A percentile compares a stretch with the other conserved stretches of the same genome.
Conservation (phyloP, 73 alveolate genomes). For the Uronychia binucleata region DNA sequence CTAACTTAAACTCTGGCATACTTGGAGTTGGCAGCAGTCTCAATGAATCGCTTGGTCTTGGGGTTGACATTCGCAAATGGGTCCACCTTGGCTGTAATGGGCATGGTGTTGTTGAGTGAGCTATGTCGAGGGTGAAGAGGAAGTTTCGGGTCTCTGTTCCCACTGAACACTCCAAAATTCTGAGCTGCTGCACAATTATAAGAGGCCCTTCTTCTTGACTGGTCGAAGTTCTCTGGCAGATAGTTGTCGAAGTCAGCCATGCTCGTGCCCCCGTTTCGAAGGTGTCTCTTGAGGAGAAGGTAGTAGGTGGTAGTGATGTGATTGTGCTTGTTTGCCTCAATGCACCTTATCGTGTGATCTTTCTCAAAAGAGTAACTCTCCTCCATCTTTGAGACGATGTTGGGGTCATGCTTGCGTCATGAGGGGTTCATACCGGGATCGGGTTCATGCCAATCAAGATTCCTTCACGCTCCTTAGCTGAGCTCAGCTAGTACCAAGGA, state of each 20-base stretch:
- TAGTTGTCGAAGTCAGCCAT: slow-evolving; percentile 1
- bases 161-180: background rate
- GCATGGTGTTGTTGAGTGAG: background rate
- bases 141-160: background rate
- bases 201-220: background rate
- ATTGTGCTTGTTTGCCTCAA: slow-evolving; percentile 78
- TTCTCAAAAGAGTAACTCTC: background rate
- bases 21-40: slow-evolving; percentile 2
- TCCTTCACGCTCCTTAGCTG: slow-evolving; percentile 29
- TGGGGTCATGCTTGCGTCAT: background rate
- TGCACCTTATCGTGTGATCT: background rate
- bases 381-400: background rate
- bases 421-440: slow-evolving; percentile 20
- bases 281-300: slow-evolving; percentile 83
- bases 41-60: slow-evolving; percentile 15
- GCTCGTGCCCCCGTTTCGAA: slow-evolving; percentile 68
- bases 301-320: slow-evolving; percentile 86
- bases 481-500: slow-evolving; percentile 84
- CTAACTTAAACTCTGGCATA: background rate
- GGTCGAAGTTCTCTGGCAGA: background rate
- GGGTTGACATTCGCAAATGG: slow-evolving; percentile 34
- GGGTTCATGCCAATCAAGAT: slow-evolving; percentile 16
- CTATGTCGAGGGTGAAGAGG: background rate
- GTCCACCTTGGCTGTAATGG: slow-evolving; percentile 11
- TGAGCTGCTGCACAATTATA: background rate